These are phyloP conservation scores for Yamadazyma nakazawae DNA, from an alignment of 805 yeast species.

Conservation along the genomic window DNA sequence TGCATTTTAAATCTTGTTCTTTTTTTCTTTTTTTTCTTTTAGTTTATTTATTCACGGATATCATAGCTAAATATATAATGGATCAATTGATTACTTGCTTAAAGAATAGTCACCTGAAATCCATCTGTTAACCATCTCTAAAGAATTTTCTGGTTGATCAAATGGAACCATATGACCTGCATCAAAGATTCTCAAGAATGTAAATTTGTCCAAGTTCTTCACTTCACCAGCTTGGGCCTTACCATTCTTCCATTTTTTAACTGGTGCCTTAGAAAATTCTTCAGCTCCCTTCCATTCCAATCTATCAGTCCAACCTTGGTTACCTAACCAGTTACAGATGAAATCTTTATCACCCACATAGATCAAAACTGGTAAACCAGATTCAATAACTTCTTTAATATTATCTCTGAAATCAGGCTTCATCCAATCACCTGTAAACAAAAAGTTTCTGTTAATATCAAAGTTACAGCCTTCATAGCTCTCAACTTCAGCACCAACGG, in stretches of 20 bases:
- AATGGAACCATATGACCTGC: constrained; percentile 97
- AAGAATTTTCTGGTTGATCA: constrained; percentile 76
- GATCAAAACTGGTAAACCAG: constrained; percentile 72
- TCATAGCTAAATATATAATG: background rate
- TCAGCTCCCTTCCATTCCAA: constrained; percentile 62
- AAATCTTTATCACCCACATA: constrained; percentile 96
- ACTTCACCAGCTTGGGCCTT: constrained; percentile 59
- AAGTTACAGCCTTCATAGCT: constrained; percentile 71
- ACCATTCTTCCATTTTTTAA: constrained; percentile 42
- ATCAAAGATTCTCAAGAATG: constrained; percentile 78
- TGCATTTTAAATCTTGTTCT: too few species aligned
- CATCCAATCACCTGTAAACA: constrained; percentile 89
- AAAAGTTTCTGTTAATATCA: constrained; percentile 74
- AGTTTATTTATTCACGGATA: background rate
- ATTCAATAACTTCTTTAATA: constrained; percentile 64
- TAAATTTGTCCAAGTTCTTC: constrained; percentile 67
- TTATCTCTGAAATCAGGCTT: constrained; percentile 59
- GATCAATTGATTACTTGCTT: background rate
- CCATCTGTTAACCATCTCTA: constrained; percentile 87
- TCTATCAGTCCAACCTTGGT: constrained; percentile 74
- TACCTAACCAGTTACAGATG: constrained; percentile 92
- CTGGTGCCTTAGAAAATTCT: constrained; percentile 41
- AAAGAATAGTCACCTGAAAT: constrained; percentile 54
- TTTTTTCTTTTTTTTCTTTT: too few species aligned
- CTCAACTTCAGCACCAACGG: constrained; percentile 89